Percentiles rank a stretch among this genome's conserved stretches.
These are phyloP conservation scores for Paramecium bursaria DNA, from an alignment of 73 alveolate species.

Conservation along the genomic window DNA sequence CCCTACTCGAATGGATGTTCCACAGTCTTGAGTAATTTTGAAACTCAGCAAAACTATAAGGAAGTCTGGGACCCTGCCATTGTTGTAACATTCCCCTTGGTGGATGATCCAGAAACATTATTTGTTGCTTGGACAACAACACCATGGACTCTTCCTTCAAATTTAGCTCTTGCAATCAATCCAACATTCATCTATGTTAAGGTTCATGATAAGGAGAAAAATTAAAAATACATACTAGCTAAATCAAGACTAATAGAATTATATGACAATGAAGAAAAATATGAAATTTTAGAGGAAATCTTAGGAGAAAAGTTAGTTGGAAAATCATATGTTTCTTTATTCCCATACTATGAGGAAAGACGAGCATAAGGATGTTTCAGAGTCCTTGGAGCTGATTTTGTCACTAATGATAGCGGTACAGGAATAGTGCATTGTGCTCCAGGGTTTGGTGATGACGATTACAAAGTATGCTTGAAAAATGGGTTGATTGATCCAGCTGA, in stretches of 20 bases:
- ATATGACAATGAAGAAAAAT: conserved; percentile 70
- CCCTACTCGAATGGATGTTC: conserved; percentile 98
- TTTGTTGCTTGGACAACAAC: conserved; percentile 99
- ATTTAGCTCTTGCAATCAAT: conserved; percentile 94
- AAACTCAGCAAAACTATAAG: conserved; percentile 91
- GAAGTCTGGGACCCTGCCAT: conserved; percentile 94
- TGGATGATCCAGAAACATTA: conserved; percentile 84
- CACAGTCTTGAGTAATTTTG: conserved; percentile 99
- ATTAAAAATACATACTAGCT: conserved; percentile 83
- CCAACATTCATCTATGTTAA: conserved; percentile 92
- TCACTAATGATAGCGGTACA: conserved; percentile 98
- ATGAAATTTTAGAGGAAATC: conserved; percentile 66
- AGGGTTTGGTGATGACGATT: conserved; percentile 99
- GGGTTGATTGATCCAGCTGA: conserved; percentile 89
- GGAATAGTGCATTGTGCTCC: conserved; percentile 99
- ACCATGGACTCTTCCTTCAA: conserved; percentile 99
- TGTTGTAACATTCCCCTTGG: conserved; percentile 94
- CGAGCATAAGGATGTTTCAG: conserved; percentile 93
- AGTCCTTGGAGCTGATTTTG: conserved; percentile 93
- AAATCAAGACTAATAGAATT: conserved; percentile 86
- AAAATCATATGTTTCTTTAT: conserved; percentile 94
- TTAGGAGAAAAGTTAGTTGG: conserved; percentile 95
- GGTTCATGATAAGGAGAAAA: conserved; percentile 77
- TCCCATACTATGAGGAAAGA: conserved; percentile 85
- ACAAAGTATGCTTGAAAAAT: conserved; percentile 80